Evolutionary conservation across 139 green algal species (phyloP), one percentile per base, ranked within the genome.

Genomic region (Eudorina sp.): DNA sequence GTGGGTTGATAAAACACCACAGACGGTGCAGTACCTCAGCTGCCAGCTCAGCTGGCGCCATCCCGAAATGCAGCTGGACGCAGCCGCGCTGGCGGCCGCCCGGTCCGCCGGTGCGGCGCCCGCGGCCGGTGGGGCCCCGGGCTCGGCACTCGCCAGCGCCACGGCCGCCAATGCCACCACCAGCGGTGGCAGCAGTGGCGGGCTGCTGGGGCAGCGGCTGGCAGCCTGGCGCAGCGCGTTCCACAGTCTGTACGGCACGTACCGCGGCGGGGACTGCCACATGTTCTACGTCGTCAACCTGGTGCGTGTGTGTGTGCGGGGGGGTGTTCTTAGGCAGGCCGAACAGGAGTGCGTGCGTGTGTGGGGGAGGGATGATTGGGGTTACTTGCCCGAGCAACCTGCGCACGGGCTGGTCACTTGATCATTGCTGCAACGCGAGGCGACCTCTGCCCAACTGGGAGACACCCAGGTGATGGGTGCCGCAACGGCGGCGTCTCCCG

Each of bases 11-110:
- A n/a, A n/a, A n/a, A 25, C 13, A 41, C 46, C 21, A 58, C 83
- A 88, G 83, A 51, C 40, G 72, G 89, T 93, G 75, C 85, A 76
- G 36, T 93, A 89, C 38, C 81, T 92, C 55, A 68, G 72, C 1
- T 88, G 92, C 25, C 79, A 93, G 58, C 69, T 94, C 76, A 91
- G 72, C 29, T 96, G 91, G 88, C 88, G 89, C 69, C 91, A 94
- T 84, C 94, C 94, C 0, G 85, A 89, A 31, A 41, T 75, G 4
- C 31, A 29, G 5, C 60, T 78, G 25, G 81, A 89, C 31, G 7
- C 84, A 0, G 85, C 83, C 4, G 21, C 66, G 8, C 48, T 88
- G 6, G 29, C 31, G 23, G 64, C 82, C 4, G 53, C 60, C 2
- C 18, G 62, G 23, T 38, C 64, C 27, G 82, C 68, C 19, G 66